Evolutionary conservation across 2,329 filamentous ascomycete genomes (phyloP).

Genomic region (Metarhizium sp.): DNA sequence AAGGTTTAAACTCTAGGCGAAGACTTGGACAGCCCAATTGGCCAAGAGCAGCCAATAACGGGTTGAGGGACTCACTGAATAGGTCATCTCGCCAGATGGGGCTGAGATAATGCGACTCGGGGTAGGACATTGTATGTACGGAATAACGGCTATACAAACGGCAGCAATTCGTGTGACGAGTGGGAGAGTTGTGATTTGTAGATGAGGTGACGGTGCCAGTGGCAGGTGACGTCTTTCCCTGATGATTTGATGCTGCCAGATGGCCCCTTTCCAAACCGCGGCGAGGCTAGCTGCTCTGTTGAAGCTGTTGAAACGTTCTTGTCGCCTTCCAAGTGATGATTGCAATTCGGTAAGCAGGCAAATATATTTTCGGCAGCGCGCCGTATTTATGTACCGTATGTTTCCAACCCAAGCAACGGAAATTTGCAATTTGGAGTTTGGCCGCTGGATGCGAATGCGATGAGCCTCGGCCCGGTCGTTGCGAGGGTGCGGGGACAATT

Average conservation of each 20-base stretch:
- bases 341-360: not conserved
- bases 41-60: not conserved
- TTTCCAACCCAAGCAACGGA: not conserved
- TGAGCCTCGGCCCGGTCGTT: not conserved
- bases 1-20: not conserved
- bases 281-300: not conserved
- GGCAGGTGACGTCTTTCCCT: not conserved
- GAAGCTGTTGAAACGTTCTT: not conserved
- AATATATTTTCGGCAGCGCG: not conserved
- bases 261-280: not conserved
- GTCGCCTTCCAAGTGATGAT: not conserved
- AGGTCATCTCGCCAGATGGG: slow-evolving; percentile 79
- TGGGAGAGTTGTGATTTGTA: not conserved
- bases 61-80: slow-evolving; percentile 48
- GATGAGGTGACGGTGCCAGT: not conserved
- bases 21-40: not conserved
- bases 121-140: slow-evolving; percentile 48
- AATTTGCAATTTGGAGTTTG: not conserved
- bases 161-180: not conserved
- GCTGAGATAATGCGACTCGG: slow-evolving; percentile 69
- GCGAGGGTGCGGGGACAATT: not conserved
- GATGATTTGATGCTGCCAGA: not conserved
- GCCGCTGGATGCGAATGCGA: not conserved
- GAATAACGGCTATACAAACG: not conserved
- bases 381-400: not conserved